phyloP scores from a whole-genome alignment of 1,284 basidiomycete genomes.

The Irpex lacteus region DNA sequence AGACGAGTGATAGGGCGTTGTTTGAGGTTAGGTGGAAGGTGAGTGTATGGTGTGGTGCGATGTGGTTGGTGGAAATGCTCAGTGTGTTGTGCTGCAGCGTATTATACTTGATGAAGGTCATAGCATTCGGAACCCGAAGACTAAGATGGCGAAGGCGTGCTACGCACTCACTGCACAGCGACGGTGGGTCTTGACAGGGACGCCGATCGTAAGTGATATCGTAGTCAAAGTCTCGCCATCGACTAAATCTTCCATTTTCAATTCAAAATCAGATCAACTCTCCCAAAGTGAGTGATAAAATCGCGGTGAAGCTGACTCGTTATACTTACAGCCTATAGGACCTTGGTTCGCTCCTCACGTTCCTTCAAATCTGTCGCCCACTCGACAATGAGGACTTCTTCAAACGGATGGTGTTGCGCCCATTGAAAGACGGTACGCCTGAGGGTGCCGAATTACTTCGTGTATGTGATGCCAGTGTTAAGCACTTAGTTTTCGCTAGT shows the following conservation, averaged over 20 bases:
- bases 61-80: not conserved
- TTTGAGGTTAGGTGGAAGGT: conserved; percentile 83
- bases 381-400: conserved; percentile 80
- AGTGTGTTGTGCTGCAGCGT: conserved; percentile 40
- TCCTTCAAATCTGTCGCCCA: conserved; percentile 78
- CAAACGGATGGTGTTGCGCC: conserved; percentile 72
- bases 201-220: conserved; percentile 69
- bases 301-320: too few relatives aligned
- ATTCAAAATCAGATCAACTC: conserved; percentile 72
- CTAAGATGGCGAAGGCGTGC: conserved; percentile 79
- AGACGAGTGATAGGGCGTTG: conserved; percentile 41
- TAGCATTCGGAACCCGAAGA: conserved; percentile 79
- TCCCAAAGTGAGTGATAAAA: conserved; percentile 45
- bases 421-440: conserved; percentile 65
- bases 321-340: conserved; percentile 44
- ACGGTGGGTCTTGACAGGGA: conserved; percentile 81
- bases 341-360: conserved; percentile 80
- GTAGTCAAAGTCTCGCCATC: not conserved
- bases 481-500: conserved; percentile 9
- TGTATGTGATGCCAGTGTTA: conserved; percentile 36
- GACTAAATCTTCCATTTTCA: not conserved
- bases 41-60: not conserved
- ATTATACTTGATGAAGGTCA: conserved; percentile 89
- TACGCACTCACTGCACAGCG: conserved; percentile 68
- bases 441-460: conserved; percentile 70